A percentile compares a stretch with the other conserved stretches of the same genome.
These are phyloP conservation scores for Keithomyces neogunnii DNA, from an alignment of 2,329 filamentous ascomycete genomes.

Conservation along the genomic window DNA sequence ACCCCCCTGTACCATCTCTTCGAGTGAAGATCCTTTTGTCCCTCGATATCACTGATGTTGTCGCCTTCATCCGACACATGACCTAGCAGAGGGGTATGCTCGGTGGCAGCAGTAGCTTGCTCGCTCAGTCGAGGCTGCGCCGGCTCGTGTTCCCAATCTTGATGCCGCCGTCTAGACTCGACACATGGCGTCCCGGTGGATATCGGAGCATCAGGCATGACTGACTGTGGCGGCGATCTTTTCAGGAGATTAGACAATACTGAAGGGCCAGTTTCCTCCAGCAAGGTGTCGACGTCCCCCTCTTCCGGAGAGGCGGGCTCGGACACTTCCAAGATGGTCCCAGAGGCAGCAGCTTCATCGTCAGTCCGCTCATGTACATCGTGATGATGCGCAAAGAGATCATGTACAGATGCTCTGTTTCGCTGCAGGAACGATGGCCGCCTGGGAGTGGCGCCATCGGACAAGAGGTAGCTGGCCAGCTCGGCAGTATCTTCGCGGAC, in stretches of 20 bases:
- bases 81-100: slow-evolving; percentile 40
- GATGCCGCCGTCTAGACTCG: slow-evolving; percentile 2
- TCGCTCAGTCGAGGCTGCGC: slow-evolving; percentile 8
- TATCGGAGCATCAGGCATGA: slow-evolving; percentile 7
- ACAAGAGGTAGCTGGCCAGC: slow-evolving; percentile 73
- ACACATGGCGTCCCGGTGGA: background rate
- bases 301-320: slow-evolving; percentile 30
- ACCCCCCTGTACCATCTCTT: slow-evolving; percentile 27
- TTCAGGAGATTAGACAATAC: slow-evolving; percentile 42
- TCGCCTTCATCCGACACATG: slow-evolving; percentile 21
- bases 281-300: slow-evolving; percentile 7
- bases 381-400: slow-evolving; percentile 16
- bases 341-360: slow-evolving; percentile 24
- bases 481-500: slow-evolving; percentile 84
- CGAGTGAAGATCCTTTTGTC: slow-evolving; percentile 32
- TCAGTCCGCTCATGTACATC: slow-evolving; percentile 13
- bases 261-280: slow-evolving; percentile 24
- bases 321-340: slow-evolving; percentile 53
- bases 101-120: slow-evolving; percentile 19
- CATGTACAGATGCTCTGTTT: slow-evolving; percentile 20
- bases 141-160: slow-evolving; percentile 2
- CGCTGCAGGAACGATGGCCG: slow-evolving; percentile 38
- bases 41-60: slow-evolving; percentile 37
- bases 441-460: slow-evolving; percentile 43
- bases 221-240: slow-evolving; percentile 36